Conservation (phyloP, 257 asterid species). For the Solanum etuberosum region DNA sequence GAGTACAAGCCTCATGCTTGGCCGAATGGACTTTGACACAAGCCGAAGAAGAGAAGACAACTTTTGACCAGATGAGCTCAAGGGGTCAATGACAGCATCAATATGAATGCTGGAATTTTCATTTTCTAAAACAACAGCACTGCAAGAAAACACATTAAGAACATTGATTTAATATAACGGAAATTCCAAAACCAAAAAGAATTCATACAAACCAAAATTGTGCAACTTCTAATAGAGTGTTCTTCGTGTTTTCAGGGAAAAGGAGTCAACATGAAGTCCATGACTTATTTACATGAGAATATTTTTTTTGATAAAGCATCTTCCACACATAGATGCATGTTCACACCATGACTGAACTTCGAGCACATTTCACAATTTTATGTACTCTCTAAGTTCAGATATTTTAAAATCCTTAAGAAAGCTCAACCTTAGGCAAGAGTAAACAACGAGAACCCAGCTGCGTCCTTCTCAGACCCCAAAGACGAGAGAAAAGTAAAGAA, state of each 20-base stretch:
- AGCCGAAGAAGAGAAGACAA: constrained; percentile 76
- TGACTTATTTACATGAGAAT: neutral
- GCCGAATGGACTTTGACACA: constrained; percentile 67
- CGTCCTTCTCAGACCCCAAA: neutral
- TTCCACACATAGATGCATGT: neutral
- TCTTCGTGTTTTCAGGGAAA: neutral
- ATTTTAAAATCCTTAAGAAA: neutral
- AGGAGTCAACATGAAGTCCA: neutral
- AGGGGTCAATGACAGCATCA: constrained; percentile 95
- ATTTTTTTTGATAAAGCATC: neutral
- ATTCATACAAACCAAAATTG: neutral
- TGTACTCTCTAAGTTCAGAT: neutral
- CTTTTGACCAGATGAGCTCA: constrained; percentile 97
- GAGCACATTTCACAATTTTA: neutral
- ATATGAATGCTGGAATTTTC: constrained; percentile 79
- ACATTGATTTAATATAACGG: constrained; percentile 4
- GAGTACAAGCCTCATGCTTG: constrained; percentile 93
- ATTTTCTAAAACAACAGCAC: constrained; percentile 77
- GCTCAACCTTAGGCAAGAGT: neutral
- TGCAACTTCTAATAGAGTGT: neutral
- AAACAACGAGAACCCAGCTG: neutral
- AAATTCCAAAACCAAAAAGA: neutral
- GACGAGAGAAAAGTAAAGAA: neutral
- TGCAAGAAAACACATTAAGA: constrained; percentile 22
- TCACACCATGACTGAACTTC: neutral